These are phyloP conservation scores for Mortierella claussenii DNA, from an alignment of 192 early-diverging fungal genomes.

Conservation along the genomic window DNA sequence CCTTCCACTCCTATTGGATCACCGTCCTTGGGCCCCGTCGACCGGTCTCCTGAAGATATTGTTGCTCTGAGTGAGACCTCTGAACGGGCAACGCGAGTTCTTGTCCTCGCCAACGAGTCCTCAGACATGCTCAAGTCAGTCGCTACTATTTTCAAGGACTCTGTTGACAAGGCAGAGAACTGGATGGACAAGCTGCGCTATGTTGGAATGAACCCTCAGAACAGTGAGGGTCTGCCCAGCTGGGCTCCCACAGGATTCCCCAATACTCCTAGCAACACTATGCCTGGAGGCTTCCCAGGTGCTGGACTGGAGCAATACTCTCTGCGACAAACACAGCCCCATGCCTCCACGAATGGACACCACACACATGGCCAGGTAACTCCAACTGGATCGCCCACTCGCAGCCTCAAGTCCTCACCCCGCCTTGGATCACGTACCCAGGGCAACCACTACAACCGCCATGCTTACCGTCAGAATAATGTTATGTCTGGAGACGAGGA, in stretches of 20 bases:
- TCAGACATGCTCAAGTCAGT: conserved; percentile 74
- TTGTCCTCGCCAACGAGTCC: conserved; percentile 77
- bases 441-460: conserved; percentile 23
- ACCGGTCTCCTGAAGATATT: conserved; percentile 32
- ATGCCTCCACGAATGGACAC: conserved; percentile 16
- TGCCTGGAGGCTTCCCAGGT: conserved; percentile 48
- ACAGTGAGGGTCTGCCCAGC: conserved; percentile 46
- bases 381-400: conserved; percentile 37
- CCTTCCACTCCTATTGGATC: conserved; percentile 56
- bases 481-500: conserved; percentile 50
- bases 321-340: conserved; percentile 30
- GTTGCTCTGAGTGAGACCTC: conserved; percentile 50
- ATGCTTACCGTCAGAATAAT: conserved; percentile 44
- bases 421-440: conserved; percentile 21
- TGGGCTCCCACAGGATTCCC: conserved; percentile 54
- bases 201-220: conserved; percentile 50
- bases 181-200: conserved; percentile 64
- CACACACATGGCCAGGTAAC: conserved; percentile 17
- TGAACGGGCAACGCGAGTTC: conserved; percentile 70
- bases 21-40: conserved; percentile 46
- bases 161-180: conserved; percentile 72
- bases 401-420: conserved; percentile 43
- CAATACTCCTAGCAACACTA: conserved; percentile 16
- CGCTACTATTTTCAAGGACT: conserved; percentile 72
- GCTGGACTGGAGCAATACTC: conserved; percentile 49